Evolutionary conservation across 1,284 basidiomycete species (phyloP), one percentile per base, ranked within the genome.

Genomic region (Tilletia indica): DNA sequence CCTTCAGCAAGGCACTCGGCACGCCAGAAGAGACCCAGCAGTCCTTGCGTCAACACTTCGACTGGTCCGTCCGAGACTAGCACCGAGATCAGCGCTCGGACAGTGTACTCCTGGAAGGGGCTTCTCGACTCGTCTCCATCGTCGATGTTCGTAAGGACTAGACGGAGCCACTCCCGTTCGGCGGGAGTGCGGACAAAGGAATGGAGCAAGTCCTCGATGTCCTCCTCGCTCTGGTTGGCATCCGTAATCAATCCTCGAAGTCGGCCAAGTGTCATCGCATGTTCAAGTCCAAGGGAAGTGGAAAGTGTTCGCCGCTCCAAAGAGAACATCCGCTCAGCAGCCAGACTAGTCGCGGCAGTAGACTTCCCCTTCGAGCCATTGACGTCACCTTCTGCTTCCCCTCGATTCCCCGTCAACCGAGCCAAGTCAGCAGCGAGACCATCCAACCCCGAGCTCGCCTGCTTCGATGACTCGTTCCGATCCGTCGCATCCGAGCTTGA

Each of bases 71-170:
- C 58, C 8, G 2, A 34, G 21, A 36, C 58, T 14, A 63, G 58
- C 34, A 63, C 25, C 8, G n/a, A 63, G 58, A 63, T 63, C n/a
- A 63, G 58, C 34, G 58, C 58, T 16, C 58, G 58, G 5, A 63
- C 31, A 9, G 25, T 14, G 25, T 34, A 63, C n/a, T 63, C 25
- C 34, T 36, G 58, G 25, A 63, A 63, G 25, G 8, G 25, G 58
- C 34, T 19, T 21, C 25, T 14, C 16, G n/a, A 34, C 31, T 12
- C 58, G 4, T 63, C 58, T 63, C 8, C 58, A 21, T n/a, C n/a
- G 0, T 34, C 8, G 25, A 11, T 34, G 25, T 25, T 11, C 1
- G 25, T 63, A 14, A 9, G 58, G 58, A 63, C 16, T 0, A 63
- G 58, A 9, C 58, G 58, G 4, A 63, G 58, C 58, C 58, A 63